Evolutionary conservation across 768 basidiomycete genomes (phyloP).

Genomic region (Trametes coccinea): DNA sequence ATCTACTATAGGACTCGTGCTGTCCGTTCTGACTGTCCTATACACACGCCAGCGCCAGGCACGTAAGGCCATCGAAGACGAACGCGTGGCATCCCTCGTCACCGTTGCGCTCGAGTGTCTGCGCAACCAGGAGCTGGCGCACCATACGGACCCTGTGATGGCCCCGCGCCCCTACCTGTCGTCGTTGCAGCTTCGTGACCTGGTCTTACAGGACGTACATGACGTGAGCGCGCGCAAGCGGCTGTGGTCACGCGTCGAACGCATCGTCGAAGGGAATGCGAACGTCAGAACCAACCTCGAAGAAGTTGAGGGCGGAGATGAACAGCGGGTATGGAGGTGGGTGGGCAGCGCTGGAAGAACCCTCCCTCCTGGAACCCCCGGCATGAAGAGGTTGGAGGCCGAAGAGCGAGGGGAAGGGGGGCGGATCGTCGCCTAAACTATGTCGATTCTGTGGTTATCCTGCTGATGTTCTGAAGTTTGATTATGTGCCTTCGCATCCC

Average conservation of each 20-base stretch:
- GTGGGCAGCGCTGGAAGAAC: conserved; percentile 52
- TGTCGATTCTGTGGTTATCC: neutral
- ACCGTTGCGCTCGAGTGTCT: conserved; percentile 78
- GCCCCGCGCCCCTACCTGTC: conserved; percentile 77
- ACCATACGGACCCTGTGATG: conserved; percentile 80
- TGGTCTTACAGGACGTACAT: conserved; percentile 80
- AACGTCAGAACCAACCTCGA: conserved; percentile 86
- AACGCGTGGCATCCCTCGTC: conserved; percentile 71
- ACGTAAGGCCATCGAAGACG: conserved; percentile 56
- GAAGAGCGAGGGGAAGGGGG: conserved; percentile 15
- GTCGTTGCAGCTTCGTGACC: conserved; percentile 84
- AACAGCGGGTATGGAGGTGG: conserved; percentile 91
- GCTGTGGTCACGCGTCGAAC: conserved; percentile 83
- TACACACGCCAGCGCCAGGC: conserved; percentile 43
- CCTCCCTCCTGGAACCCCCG: conserved; percentile 23
- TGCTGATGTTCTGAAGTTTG: neutral
- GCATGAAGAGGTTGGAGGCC: conserved; percentile 11
- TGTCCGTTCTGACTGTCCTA: conserved; percentile 24
- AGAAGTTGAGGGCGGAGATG: conserved; percentile 84
- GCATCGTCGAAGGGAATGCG: conserved; percentile 84
- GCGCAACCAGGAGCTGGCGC: conserved; percentile 78
- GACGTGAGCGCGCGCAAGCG: conserved; percentile 63
- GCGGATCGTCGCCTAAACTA: conserved; percentile 19
- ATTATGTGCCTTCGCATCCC: neutral
- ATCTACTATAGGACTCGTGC: conserved; percentile 24